Conservation (phyloP, 106 monocot genomes). For the Acanthochlamys bracteata region DNA sequence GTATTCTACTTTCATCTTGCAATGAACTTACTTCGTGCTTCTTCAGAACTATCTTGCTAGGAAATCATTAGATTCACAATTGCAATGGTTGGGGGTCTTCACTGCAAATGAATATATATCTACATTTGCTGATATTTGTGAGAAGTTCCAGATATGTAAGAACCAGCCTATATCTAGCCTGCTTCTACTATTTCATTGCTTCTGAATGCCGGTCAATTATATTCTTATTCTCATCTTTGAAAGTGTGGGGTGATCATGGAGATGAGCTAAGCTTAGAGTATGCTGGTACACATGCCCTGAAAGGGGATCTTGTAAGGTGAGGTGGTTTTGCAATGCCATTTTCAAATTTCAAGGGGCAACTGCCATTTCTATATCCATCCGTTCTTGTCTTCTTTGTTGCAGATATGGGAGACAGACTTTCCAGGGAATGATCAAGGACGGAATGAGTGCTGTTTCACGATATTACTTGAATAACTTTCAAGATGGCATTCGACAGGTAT, state of each 20-base stretch:
- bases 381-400: neutral
- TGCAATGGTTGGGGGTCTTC: slow-evolving; percentile 47
- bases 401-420: slow-evolving; percentile 89
- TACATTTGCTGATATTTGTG: slow-evolving; percentile 31
- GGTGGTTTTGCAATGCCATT: too few species aligned
- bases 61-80: slow-evolving; percentile 66
- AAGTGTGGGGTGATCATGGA: slow-evolving; percentile 94
- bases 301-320: slow-evolving; percentile 88
- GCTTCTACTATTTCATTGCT: neutral
- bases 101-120: slow-evolving; percentile 62
- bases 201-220: neutral
- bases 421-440: slow-evolving; percentile 84
- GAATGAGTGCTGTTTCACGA: slow-evolving; percentile 81
- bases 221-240: slow-evolving; percentile 9
- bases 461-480: slow-evolving; percentile 98
- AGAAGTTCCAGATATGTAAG: slow-evolving; percentile 71
- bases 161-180: neutral
- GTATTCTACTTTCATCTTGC: too few species aligned
- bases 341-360: too few species aligned
- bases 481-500: slow-evolving; percentile 88
- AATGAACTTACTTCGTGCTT: neutral
- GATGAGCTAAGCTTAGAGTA: slow-evolving; percentile 94
- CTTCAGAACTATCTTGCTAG: slow-evolving; percentile 64
- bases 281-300: slow-evolving; percentile 83
- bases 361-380: neutral